Evolutionary conservation across 2,329 filamentous ascomycete genomes (phyloP).

Genomic region (Graphium sp.): DNA sequence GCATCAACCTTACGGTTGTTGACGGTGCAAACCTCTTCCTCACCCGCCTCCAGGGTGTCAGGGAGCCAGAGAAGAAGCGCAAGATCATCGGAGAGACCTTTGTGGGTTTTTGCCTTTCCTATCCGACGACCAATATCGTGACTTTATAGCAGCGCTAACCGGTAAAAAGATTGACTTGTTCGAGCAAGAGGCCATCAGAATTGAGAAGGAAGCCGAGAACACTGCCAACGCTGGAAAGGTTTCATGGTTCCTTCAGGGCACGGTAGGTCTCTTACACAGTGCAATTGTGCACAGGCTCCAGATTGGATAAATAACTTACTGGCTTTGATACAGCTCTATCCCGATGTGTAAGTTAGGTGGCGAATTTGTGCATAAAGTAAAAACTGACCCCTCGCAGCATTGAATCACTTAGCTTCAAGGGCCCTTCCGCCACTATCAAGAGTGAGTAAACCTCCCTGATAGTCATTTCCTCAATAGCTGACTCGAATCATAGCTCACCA

Average conservation of each 20-base stretch:
- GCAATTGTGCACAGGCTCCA: too few species aligned
- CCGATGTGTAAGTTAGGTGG: conserved; percentile 10
- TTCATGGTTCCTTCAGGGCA: conserved; percentile 77
- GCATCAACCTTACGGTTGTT: conserved; percentile 80
- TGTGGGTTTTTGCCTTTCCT: conserved; percentile 8
- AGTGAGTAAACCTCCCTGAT: conserved; percentile 7
- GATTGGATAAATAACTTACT: conserved; percentile 15
- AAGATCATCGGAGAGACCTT: conserved; percentile 71
- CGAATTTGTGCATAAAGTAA: conserved; percentile 3
- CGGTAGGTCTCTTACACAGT: too few species aligned
- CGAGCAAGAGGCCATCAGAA: conserved; percentile 48
- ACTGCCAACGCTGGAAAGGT: conserved; percentile 57
- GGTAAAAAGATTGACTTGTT: conserved; percentile 52
- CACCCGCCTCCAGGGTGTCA: conserved; percentile 55
- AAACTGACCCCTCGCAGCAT: conserved; percentile 23
- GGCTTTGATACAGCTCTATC: conserved; percentile 29
- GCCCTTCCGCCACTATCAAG: conserved; percentile 33
- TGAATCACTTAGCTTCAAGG: conserved; percentile 29
- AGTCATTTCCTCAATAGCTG: background rate
- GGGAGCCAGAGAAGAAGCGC: conserved; percentile 70
- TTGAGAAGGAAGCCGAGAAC: conserved; percentile 38
- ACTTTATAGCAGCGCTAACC: conserved; percentile 2
- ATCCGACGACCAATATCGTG: background rate
- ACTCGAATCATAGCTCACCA: conserved; percentile 29
- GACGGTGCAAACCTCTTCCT: conserved; percentile 68